Evolutionary conservation across 2,329 filamentous ascomycete species (phyloP), one percentile per base, ranked within the genome.

Genomic region (Fusarium irregulare): DNA sequence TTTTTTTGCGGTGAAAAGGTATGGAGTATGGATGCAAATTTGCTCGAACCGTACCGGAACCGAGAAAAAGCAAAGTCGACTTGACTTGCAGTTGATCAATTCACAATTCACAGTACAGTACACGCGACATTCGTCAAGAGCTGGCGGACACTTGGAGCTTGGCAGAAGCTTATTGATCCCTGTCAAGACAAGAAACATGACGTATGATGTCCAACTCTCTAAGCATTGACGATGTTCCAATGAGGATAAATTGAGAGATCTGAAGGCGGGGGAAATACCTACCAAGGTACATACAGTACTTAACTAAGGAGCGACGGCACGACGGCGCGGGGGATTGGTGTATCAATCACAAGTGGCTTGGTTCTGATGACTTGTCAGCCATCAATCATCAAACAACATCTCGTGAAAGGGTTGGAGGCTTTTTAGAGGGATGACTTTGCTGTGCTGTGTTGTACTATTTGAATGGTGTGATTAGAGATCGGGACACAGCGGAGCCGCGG

Each of bases 1-100:
- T 40, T 40, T 51, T 28, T 42, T 71, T 71, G 68, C 68, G 68
- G 64, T 68, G 68, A 71, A 56, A 61, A 42, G 54, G 27, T 23
- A 32, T n/a, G 34, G 34, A n/a, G 34, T 37, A 37, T 5, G 18
- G 18, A 37, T 37, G 34, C 34, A 37, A 25, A 49, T 49, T 44
- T 18, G 21, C 51, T 30, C n/a, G 32, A 34, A 16, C 13, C n/a
- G 20, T 25, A n/a, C 7, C 32, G 18, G 18, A 27, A 27, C 23
- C 12, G 28, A 50, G 21, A 50, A 46, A 32, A 47, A 13, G 41
- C 21, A 46, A 34, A n/a, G 13, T 20, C 12, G 14, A 30, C 28
- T 30, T 34, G 42, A 25, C 41, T 20, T 37, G 25, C 32, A 30
- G 25, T 41, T 13, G 25, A 54, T 54, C 18, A 21, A 20, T 42